Base-by-base conservation (phyloP, 2,329 filamentous ascomycete genomes). In the Venturia oleaginea region DNA sequence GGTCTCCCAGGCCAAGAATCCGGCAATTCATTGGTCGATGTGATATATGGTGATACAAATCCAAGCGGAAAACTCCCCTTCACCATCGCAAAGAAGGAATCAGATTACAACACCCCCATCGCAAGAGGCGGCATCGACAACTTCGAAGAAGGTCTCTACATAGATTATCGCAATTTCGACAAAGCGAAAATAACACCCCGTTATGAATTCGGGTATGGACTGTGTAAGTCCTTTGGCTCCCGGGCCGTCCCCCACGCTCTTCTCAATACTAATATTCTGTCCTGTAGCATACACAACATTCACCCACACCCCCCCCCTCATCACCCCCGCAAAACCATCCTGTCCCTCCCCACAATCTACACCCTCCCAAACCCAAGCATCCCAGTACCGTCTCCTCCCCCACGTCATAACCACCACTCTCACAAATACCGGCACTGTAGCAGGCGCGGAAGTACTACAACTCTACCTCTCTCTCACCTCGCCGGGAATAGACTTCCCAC, bases 41-140 rank as follows among this genome's bases (percentile, higher is more conserved):
- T 81, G 13, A 69, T 81, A 1, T 81, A 78, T 66, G 79, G 79
- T 3, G 69, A 70, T n/a, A 68, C 72, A 3, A 74, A 73, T 6
- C 79, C 79, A 1, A 77, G 72, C 0, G 86, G 85, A 1, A 83
- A 84, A 65, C 76, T 89, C 0, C 84, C 86, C 70, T 88, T 75
- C 61, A 75, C 74, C 13, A 75, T 76, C 61, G 73, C 73, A 3
- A 76, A 75, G 67, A 64, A 68, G 22, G 65, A 68, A 4, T 66
- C 40, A 1, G 74, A 76, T 65, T 76, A 76, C 57, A 72, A 72
- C 22, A 70, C 72, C 0, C 64, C 61, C 0, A 68, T 75, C 27
- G 65, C 66, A 3, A 22, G 38, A 3, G 71, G 70, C 2, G 70
- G 72, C 34, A 17, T 46, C 30, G 72, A 74, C 60, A 69, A 72